Conservation (phyloP, 805 yeast species). For the Saccharomyces mikatae region DNA sequence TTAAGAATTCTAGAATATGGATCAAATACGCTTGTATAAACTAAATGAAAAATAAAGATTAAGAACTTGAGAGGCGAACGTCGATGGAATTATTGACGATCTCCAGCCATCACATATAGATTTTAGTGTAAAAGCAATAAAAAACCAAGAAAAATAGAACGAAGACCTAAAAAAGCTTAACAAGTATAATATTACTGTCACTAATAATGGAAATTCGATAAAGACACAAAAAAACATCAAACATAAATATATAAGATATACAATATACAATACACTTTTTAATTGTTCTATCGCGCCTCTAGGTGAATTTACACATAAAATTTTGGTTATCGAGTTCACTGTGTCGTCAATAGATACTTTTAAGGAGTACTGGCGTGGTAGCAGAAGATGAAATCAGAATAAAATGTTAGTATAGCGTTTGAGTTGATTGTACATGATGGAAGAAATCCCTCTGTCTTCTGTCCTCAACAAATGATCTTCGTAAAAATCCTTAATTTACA, state of each 20-base stretch:
- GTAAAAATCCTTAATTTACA: background rate
- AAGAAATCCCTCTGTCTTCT: background rate
- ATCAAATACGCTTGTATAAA: background rate
- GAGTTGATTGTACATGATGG: background rate
- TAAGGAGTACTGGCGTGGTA: too few species aligned
- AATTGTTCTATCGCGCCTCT: background rate
- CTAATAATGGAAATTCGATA: background rate
- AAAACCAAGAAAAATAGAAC: background rate
- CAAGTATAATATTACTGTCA: background rate
- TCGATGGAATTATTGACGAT: background rate
- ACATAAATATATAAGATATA: background rate
- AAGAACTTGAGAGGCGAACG: background rate
- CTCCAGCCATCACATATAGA: background rate
- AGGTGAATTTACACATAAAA: background rate
- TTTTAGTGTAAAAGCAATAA: background rate
- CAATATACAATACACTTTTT: background rate
- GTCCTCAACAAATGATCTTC: background rate
- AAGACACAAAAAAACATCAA: background rate
- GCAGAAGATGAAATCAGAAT: background rate
- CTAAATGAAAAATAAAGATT: background rate
- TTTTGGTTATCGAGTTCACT: background rate
- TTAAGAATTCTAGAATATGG: constrained; percentile 15
- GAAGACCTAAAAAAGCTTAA: background rate
- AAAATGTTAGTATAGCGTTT: background rate
- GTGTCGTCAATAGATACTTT: background rate